A percentile compares a stretch with the other conserved stretches of the same genome.
Conservation (phyloP, 768 basidiomycete species). For the Leccinellum albellum region DNA sequence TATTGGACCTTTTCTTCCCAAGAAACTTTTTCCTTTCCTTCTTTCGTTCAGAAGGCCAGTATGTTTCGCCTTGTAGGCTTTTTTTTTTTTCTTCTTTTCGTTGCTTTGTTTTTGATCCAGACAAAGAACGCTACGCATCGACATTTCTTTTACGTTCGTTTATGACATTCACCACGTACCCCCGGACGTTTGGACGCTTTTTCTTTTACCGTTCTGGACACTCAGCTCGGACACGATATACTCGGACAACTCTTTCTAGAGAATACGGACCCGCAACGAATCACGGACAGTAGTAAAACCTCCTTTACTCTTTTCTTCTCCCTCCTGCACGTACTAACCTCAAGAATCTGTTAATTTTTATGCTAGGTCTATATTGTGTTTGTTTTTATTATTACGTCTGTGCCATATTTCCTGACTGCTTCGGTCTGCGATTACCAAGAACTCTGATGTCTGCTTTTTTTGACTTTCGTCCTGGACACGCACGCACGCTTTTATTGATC, state of each 20-base stretch:
- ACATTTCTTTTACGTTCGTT: slow-evolving; percentile 19
- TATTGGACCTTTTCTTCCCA: slow-evolving; percentile 6
- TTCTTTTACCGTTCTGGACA: slow-evolving; percentile 9
- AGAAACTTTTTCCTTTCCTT: neutral
- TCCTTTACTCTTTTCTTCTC: neutral
- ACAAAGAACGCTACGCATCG: slow-evolving; percentile 10
- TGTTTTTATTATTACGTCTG: neutral
- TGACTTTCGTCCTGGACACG: neutral
- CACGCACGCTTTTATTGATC: neutral
- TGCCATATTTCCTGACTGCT: neutral
- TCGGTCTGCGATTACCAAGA: neutral
- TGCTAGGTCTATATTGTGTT: neutral
- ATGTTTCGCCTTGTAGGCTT: slow-evolving; percentile 6
- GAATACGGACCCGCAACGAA: slow-evolving; percentile 18
- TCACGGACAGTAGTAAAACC: slow-evolving; percentile 13
- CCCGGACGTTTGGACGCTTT: slow-evolving; percentile 15
- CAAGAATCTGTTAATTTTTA: neutral
- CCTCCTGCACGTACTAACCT: neutral
- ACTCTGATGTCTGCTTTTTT: neutral
- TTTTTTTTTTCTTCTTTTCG: neutral
- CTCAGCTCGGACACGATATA: slow-evolving; percentile 11
- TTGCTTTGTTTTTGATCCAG: neutral
- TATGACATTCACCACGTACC: slow-evolving; percentile 18
- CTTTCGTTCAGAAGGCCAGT: slow-evolving; percentile 1
- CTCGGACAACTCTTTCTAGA: slow-evolving; percentile 22